Evolutionary conservation across 306 rosid species (phyloP).

Genomic region (Castanea sativa): DNA sequence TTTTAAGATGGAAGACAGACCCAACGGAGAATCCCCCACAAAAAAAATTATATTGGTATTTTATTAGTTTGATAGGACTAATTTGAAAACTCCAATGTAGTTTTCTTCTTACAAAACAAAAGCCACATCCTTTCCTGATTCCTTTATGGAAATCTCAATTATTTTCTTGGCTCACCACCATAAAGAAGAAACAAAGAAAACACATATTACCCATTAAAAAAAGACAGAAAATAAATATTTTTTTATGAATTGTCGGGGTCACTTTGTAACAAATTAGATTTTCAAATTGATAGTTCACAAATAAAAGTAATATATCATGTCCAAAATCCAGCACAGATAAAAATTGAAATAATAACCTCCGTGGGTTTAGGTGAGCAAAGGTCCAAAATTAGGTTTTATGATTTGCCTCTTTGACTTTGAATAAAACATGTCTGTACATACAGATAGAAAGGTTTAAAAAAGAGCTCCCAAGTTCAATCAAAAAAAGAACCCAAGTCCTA

Average conservation of each 20-base stretch:
- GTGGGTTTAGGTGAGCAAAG: conserved; percentile 40
- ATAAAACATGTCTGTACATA: conserved; percentile 5
- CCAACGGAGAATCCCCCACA: too few relatives aligned
- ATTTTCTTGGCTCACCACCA: too few relatives aligned
- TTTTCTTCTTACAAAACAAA: too few relatives aligned
- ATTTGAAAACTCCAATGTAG: too few relatives aligned
- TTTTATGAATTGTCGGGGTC: neutral
- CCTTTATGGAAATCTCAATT: too few relatives aligned
- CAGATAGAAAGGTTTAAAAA: neutral
- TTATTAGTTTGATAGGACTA: too few relatives aligned
- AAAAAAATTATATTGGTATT: too few relatives aligned
- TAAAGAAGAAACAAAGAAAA: too few relatives aligned
- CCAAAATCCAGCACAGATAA: conserved; percentile 11
- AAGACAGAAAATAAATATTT: neutral
- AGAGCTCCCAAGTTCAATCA: neutral
- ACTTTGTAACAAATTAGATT: neutral
- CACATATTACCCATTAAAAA: too few relatives aligned
- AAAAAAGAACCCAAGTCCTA: too few relatives aligned
- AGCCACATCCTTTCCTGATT: too few relatives aligned
- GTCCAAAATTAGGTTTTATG: conserved; percentile 10
- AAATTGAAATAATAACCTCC: conserved; percentile 31
- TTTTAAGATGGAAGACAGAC: too few relatives aligned
- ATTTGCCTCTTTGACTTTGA: conserved; percentile 35
- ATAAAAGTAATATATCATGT: neutral
- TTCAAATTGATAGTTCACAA: neutral